Evolutionary conservation across 768 basidiomycete genomes (phyloP), one percentile per base, ranked within the genome.

Genomic region (Amyloporia xantha): DNA sequence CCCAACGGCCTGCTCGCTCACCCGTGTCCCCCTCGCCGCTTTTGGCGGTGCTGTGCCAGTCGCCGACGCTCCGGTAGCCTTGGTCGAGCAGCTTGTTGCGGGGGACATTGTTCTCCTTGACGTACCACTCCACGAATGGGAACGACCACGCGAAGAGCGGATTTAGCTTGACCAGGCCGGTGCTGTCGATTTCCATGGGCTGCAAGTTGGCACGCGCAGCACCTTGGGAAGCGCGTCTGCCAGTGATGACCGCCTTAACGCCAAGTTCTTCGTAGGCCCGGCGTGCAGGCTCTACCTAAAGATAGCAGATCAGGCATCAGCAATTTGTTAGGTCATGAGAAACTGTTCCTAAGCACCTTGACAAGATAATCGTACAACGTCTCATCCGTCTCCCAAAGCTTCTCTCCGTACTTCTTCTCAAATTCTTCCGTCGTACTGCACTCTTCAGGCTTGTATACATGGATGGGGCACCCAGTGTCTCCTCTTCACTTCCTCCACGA

Each of bases 1-100:
- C 83, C 96, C 96, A 99, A 47, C 96, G 71, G 1, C 95, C 95
- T 1, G 86, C 82, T 21, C 96, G 78, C 68, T 99, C 96, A 3
- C 75, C 78, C 0, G 63, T 67, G 51, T 90, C 90, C 36, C 86
- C 78, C 7, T 70, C 71, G 0, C 78, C 83, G 51, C 82, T 83
- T 57, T 79, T 79, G n/a, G 65, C 66, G 0, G 96, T 99, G 53
- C 91, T 94, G 68, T 99, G 96, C 89, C 94, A 95, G 67, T 99
- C 96, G 3, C 96, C 96, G 54, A 99, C 82, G 61, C 89, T 92
- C 58, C 84, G 85, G 72, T 98, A 99, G 3, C 96, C 96, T 62
- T 91, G 81, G 51, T 81, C 81, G 33, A 99, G 77, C 3, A 99
- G 75, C 52, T 78, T 80, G 71, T 99, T 98, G 52, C 81, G 79